Base-by-base conservation (phyloP, 1,284 basidiomycete genomes). In the Crucibulum parvulum region DNA sequence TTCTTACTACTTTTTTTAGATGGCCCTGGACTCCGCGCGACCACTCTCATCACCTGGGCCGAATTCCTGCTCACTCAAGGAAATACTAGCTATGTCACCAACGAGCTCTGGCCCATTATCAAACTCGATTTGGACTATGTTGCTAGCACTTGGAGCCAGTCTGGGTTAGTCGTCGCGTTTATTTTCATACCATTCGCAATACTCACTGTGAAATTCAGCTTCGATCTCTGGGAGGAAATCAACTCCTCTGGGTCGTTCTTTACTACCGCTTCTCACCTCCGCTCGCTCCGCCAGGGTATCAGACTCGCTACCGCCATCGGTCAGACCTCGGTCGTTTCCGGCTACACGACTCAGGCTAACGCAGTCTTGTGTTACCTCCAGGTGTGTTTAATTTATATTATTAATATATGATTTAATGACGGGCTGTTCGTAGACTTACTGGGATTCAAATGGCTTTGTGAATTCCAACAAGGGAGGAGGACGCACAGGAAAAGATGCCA, bases 11-110 rank as follows among this genome's bases (percentile, higher is more conserved):
- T 24, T 24, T 24, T 24, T 24, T 24, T 31, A 24, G 90, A 92
- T 74, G 87, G 90, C 2, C 89, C 90, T 4, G 88, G 90, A 2
- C 78, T 91, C 39, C 84, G 89, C 6, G 78, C 87, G 1, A 89
- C 80, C 7, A 78, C 88, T 7, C 71, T 90, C 62, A 88, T 90
- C 62, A 81, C 82, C 37, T 90, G 87, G 63, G 88, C 87, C 15
- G 88, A 88, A 69, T 87, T 78, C 75, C 78, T 89, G 36, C 64
- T 85, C 53, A 73, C 74, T 16, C 75, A 83, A 55, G 73, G 72
- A 18, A 89, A 88, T 66, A 62, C 70, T 3, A 78, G 82, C 2
- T 84, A 82, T 58, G 87, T 84, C 9, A 70, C 73, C 0, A 69
- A 74, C 64, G 78, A 77, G 0, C 79, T 91, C 55, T 90, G 89